phyloP scores from a whole-genome alignment of 441 rosid species.

The Populus hybrid region DNA sequence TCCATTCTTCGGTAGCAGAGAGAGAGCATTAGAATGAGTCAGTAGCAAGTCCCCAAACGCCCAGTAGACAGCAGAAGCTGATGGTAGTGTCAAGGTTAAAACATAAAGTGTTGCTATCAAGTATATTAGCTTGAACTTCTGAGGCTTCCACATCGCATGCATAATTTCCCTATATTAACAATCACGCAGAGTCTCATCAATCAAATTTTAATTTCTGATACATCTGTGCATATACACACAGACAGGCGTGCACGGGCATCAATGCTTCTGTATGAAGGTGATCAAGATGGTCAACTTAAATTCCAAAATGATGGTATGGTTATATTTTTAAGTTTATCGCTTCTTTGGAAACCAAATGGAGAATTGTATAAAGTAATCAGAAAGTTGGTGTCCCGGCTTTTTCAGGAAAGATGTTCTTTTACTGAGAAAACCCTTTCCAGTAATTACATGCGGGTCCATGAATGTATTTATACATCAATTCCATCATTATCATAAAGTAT shows the following conservation, averaged over 20 bases:
- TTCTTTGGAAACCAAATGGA: background rate
- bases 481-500: background rate
- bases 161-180: conserved; percentile 63
- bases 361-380: background rate
- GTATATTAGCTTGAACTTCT: conserved; percentile 86
- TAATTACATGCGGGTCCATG: background rate
- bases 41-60: conserved; percentile 87
- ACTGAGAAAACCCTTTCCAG: background rate
- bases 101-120: conserved; percentile 86
- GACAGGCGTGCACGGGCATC: too few species aligned
- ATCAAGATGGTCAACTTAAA: too few species aligned
- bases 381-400: background rate
- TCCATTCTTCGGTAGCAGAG: conserved; percentile 67
- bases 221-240: background rate
- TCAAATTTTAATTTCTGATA: background rate
- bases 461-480: background rate
- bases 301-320: background rate
- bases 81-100: conserved; percentile 86
- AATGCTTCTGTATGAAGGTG: too few species aligned
- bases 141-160: conserved; percentile 99
- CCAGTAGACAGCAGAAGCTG: conserved; percentile 93
- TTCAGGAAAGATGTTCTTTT: background rate
- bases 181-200: background rate
- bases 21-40: conserved; percentile 79
- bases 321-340: too few species aligned